Evolutionary conservation across 148 eudicot genomes (phyloP), one percentile per base, ranked within the genome.

Genomic region (Fagopyrum tataricum): DNA sequence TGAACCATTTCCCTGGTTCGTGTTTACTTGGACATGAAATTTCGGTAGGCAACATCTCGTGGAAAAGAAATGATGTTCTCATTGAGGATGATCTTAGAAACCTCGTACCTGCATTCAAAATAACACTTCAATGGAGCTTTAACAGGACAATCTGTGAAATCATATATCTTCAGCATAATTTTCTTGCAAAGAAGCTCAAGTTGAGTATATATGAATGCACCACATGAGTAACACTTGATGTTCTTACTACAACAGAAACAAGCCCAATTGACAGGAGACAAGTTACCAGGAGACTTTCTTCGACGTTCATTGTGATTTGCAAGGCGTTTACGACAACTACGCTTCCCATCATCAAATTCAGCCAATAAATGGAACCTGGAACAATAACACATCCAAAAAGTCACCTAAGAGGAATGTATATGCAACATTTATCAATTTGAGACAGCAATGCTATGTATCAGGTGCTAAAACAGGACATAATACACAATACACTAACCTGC

Each of bases 291-390:
- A 78, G 91, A 88, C 52, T 90, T 93, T 71, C 98, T 82, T 69
- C 98, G 78, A 17, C 98, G 87, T 79, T 91, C 88, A 73, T 94
- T 94, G 73, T 94, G 98, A 39, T 90, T 92, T 21, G 97, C 96
- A 70, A 94, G 96, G 46, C 98, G 91, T 78, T 87, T 91, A 67
- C 97, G 93, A 74, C 98, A 94, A 74, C 98, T 94, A 64, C 97
- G 91, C 75, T 94, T 94, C 21, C 88, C 96, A 77, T 91, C 93
- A 82, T 94, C 98, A 75, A 94, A 94, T 78, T 91, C 93, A 72
- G 80, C 84, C 78, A 94, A 78, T 79, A 86, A 76, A 75, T 94
- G 98, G 67, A 91, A 94, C 91, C 98, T 94, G 87, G 39, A 44
- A 74, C 67, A 67, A 53, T 66, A 47, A 26, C 8, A 43, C 44